Evolutionary conservation across 148 eudicot species (phyloP).

Genomic region (Selenicereus undatus): DNA sequence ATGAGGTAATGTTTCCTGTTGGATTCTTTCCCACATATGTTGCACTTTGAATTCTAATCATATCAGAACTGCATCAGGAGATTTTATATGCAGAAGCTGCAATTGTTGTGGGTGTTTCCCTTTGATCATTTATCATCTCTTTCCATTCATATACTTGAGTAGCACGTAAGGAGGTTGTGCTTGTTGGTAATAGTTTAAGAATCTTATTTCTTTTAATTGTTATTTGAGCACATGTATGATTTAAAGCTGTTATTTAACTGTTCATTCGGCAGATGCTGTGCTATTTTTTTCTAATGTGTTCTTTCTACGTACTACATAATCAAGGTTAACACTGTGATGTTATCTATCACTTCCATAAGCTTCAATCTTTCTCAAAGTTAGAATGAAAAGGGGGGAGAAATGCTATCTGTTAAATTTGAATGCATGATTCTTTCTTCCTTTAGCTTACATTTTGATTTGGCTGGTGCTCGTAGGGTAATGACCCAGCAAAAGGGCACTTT

Average conservation of each 20-base stretch:
- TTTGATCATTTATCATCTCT: too few species aligned
- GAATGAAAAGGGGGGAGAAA: too few species aligned
- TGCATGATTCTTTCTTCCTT: neutral
- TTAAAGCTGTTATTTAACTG: neutral
- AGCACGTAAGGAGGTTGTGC: too few species aligned
- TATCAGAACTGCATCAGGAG: neutral
- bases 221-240: neutral
- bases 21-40: neutral
- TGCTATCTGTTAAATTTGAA: too few species aligned
- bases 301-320: neutral
- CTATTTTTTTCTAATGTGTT: neutral
- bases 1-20: slow-evolving; percentile 36
- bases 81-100: neutral
- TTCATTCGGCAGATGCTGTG: neutral
- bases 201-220: too few species aligned
- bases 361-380: neutral
- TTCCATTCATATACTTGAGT: too few species aligned
- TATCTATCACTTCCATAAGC: neutral
- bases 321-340: neutral
- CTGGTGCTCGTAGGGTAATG: too few species aligned
- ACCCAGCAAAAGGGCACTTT: too few species aligned
- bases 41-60: neutral
- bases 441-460: neutral
- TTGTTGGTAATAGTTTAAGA: too few species aligned
- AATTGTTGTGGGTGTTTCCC: neutral